Conservation (phyloP, 2,329 filamentous ascomycete genomes). For the Tricladium varicosporioides region DNA sequence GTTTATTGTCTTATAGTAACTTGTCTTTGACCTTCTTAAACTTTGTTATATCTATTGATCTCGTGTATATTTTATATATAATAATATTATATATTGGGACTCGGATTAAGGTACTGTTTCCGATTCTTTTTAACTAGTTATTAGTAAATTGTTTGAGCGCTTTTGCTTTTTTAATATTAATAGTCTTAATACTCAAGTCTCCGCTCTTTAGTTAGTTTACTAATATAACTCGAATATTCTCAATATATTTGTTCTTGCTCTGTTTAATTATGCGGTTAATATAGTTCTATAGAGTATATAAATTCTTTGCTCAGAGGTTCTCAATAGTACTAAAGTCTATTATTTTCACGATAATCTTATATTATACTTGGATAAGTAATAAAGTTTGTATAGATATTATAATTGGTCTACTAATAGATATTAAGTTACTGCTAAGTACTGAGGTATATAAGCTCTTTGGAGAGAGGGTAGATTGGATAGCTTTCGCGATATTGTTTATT, state of each 20-base stretch:
- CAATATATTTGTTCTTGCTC: constrained; percentile 23
- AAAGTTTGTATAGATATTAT: constrained; percentile 11
- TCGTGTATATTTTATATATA: not conserved
- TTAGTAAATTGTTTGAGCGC: constrained; percentile 1
- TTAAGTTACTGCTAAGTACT: constrained; percentile 7
- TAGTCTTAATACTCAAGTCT: constrained; percentile 15
- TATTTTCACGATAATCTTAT: constrained; percentile 18
- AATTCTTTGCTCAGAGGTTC: constrained; percentile 16
- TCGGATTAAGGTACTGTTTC: not conserved
- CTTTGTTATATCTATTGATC: not conserved
- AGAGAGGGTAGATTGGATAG: not conserved
- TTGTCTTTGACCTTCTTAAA: not conserved
- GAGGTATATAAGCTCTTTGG: constrained; percentile 7
- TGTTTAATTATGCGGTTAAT: constrained; percentile 22
- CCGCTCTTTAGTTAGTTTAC: constrained; percentile 15
- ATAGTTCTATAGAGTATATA: constrained; percentile 11
- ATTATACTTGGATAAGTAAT: constrained; percentile 12
- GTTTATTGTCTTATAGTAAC: constrained; percentile 4
- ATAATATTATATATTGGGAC: constrained; percentile 6
- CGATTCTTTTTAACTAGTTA: constrained; percentile 1
- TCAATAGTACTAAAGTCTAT: constrained; percentile 12
- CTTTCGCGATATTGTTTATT: constrained; percentile 6
- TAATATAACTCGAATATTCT: constrained; percentile 8
- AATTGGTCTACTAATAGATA: constrained; percentile 10
- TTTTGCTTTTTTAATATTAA: constrained; percentile 5